Conservation (phyloP, 2,329 filamentous ascomycete species). For the Alternaria rosae region DNA sequence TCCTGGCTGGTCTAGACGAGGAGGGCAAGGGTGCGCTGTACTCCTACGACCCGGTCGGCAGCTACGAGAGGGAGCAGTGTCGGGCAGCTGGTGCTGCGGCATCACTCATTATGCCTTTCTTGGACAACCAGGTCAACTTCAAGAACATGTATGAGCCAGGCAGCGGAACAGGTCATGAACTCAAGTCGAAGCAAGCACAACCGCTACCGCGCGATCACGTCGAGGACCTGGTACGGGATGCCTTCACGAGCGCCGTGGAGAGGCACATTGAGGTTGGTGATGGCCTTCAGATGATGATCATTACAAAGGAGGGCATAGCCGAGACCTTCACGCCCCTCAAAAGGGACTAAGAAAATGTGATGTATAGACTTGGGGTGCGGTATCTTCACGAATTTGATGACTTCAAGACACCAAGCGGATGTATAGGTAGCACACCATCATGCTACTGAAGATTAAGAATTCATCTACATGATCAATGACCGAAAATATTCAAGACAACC, state of each 20-base stretch:
- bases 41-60: constrained; percentile 97
- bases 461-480: constrained; percentile 2
- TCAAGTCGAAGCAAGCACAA: constrained; percentile 73
- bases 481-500: not conserved
- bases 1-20: constrained; percentile 92
- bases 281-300: constrained; percentile 91
- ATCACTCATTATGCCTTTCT: constrained; percentile 97
- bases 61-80: constrained; percentile 97
- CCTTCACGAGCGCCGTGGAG: constrained; percentile 97
- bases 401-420: constrained; percentile 27
- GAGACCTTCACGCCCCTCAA: constrained; percentile 86
- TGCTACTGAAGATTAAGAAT: constrained; percentile 7
- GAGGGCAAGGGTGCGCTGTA: constrained; percentile 93
- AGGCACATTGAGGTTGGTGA: constrained; percentile 99
- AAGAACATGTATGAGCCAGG: constrained; percentile 97
- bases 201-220: constrained; percentile 77
- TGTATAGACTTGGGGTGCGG: constrained; percentile 33
- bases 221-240: constrained; percentile 90
- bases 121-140: constrained; percentile 99
- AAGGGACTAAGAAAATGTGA: constrained; percentile 50
- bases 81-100: constrained; percentile 90
- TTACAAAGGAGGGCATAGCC: constrained; percentile 86
- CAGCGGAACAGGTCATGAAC: constrained; percentile 80
- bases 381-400: constrained; percentile 49
- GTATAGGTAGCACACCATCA: constrained; percentile 29